Percentiles rank a stretch among this genome's conserved stretches.
These are phyloP conservation scores for Phytophthora vignae DNA, from an alignment of 352 stramenopile genomes.

Conservation along the genomic window DNA sequence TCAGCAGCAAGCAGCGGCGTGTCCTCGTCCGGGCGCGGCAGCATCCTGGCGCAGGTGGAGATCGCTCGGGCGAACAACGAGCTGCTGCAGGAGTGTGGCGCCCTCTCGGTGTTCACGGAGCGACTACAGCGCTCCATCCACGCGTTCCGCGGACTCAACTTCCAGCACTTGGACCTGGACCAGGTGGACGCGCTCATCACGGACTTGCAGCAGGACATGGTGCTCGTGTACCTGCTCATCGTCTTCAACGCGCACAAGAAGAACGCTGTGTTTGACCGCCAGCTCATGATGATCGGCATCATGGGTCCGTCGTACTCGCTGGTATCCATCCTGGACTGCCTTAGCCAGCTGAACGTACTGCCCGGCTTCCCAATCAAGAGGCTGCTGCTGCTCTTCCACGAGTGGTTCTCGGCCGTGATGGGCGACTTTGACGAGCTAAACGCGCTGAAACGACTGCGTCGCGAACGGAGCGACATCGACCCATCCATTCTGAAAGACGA, in stretches of 20 bases:
- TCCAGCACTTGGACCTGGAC: conserved; percentile 77
- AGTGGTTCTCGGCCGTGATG: conserved; percentile 72
- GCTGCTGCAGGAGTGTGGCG: conserved; percentile 75
- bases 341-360: conserved; percentile 73
- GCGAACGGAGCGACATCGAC: conserved; percentile 51
- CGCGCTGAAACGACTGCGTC: conserved; percentile 62
- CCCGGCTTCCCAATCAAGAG: conserved; percentile 85
- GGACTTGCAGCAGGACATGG: conserved; percentile 81
- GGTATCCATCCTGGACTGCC: conserved; percentile 76
- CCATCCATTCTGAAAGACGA: conserved; percentile 58
- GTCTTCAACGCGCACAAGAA: conserved; percentile 75
- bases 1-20: conserved; percentile 19
- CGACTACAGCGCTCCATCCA: conserved; percentile 72
- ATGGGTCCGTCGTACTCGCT: conserved; percentile 64
- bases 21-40: conserved; percentile 23
- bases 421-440: conserved; percentile 60
- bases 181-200: conserved; percentile 66
- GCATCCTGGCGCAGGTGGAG: conserved; percentile 58
- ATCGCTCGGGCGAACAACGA: conserved; percentile 71
- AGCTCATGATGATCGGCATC: conserved; percentile 74
- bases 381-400: conserved; percentile 72
- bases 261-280: conserved; percentile 71
- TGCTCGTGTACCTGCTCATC: conserved; percentile 81
- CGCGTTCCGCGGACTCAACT: conserved; percentile 74
- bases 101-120: conserved; percentile 68